Percentiles rank a stretch among this genome's conserved stretches.
Evolutionary conservation across 345 rosid genomes (phyloP).

Genomic region (Citrus inodora): DNA sequence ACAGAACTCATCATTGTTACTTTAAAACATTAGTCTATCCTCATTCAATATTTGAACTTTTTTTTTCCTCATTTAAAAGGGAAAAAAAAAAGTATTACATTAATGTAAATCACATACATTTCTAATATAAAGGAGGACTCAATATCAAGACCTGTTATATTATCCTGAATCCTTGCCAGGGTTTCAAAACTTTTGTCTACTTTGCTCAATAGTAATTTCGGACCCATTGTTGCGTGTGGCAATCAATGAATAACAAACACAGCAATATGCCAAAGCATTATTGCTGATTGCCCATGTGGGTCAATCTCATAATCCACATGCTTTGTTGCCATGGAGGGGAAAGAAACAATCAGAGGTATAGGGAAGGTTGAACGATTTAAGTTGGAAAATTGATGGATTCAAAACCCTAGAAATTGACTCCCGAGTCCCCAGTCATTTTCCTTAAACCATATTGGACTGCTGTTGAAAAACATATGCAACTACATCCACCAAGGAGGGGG

Average conservation of each 20-base stretch:
- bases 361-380: background rate
- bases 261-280: constrained; percentile 11
- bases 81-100: background rate
- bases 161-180: background rate
- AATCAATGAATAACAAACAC: background rate
- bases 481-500: background rate
- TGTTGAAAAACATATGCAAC: background rate
- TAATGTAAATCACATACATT: background rate
- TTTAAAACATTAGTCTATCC: constrained; percentile 13
- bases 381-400: background rate
- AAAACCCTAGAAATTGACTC: background rate
- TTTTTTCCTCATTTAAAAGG: background rate
- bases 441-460: background rate
- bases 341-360: background rate
- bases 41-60: background rate
- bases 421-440: background rate
- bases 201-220: background rate
- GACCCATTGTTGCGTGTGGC: background rate
- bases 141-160: background rate
- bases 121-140: background rate
- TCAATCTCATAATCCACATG: constrained; percentile 19
- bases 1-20: background rate
- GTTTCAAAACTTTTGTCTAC: background rate
- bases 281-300: constrained; percentile 18
- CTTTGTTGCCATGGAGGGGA: constrained; percentile 6